A percentile compares a stretch with the other conserved stretches of the same genome.
Conservation (phyloP, 164 flowering plant genomes). For the Tetracentron sinense region DNA sequence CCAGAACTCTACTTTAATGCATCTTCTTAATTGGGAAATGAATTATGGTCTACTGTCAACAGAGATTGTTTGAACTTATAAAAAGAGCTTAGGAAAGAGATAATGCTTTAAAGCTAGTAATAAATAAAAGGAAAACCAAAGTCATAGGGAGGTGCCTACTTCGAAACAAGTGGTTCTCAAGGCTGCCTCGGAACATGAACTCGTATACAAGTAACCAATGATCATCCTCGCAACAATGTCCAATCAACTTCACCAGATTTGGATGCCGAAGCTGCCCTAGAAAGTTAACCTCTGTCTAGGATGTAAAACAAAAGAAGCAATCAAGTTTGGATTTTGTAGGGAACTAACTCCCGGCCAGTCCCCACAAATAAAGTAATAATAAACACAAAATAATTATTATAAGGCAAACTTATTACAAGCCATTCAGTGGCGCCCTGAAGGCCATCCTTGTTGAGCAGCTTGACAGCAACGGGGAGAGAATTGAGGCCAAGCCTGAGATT, state of each 20-base stretch:
- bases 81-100: too few species aligned
- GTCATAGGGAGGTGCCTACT: constrained; percentile 47
- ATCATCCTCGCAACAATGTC: constrained; percentile 98
- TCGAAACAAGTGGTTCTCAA: constrained; percentile 96
- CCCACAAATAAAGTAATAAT: too few species aligned
- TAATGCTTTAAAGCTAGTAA: too few species aligned
- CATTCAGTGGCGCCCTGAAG: constrained; percentile 98
- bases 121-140: constrained; percentile 7
- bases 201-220: constrained; percentile 93
- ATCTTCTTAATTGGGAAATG: too few species aligned
- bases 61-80: too few species aligned
- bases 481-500: constrained; percentile 94
- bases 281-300: constrained; percentile 96
- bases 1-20: too few species aligned
- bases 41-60: too few species aligned
- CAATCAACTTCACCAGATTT: constrained; percentile 93
- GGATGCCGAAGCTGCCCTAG: constrained; percentile 96
- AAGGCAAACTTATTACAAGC: too few species aligned
- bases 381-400: too few species aligned
- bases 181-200: constrained; percentile 97
- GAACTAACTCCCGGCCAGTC: too few species aligned
- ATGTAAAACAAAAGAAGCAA: too few species aligned
- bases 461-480: constrained; percentile 93
- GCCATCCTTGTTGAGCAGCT: constrained; percentile 96
- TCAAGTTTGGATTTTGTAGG: too few species aligned